Base-by-base conservation (phyloP, 2,329 filamentous ascomycete species). In the Colletotrichum siamense region DNA sequence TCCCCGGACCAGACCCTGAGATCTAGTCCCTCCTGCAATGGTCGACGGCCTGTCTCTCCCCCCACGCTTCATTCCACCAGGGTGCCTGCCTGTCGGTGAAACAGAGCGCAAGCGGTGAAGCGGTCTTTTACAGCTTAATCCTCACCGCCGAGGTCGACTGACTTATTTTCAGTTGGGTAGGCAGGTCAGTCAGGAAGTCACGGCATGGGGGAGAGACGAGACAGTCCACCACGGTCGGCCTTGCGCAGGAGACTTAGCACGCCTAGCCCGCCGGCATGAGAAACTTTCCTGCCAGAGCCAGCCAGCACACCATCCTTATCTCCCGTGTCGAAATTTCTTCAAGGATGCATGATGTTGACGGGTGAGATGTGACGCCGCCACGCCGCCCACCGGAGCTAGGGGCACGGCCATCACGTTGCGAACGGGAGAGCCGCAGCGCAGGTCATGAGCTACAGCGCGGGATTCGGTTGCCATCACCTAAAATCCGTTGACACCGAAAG, bases 81-180 rank as follows among this genome's bases (percentile, higher is more conserved):
- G 73, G 63, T 68, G 34, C 61, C 70, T 59, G 44, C 57, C 63
- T 63, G 70, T 73, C 73, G 64, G 73, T 73, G 73, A 73, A 76
- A 76, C 69, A 61, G 34, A 70, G 52, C 69, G 73, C 52, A 73
- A 76, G 73, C 73, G 73, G 73, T 76, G 73, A 76, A 59, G 63
- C 69, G 62, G 63, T 10, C 44, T 44, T 49, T 57, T n/a, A 39
- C 69, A 34, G 59, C 26, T 36, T 32, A 18, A 34, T 26, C 59
- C 26, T 73, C 73, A 76, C 73, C 73, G 70, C 73, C 34, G 39
- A 64, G 39, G 67, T 28, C 22, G 32, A 34, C 52, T 59, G 66
- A 32, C 44, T 32, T 22, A 32, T 24, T n/a, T 22, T 8, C 32
- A 32, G 30, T 52, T 13, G n/a, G 44, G n/a, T 22, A 52, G n/a